Percentiles rank a stretch among this genome's conserved stretches.
Conservation (phyloP, 2,329 filamentous ascomycete genomes). For the Penicillium sp. region DNA sequence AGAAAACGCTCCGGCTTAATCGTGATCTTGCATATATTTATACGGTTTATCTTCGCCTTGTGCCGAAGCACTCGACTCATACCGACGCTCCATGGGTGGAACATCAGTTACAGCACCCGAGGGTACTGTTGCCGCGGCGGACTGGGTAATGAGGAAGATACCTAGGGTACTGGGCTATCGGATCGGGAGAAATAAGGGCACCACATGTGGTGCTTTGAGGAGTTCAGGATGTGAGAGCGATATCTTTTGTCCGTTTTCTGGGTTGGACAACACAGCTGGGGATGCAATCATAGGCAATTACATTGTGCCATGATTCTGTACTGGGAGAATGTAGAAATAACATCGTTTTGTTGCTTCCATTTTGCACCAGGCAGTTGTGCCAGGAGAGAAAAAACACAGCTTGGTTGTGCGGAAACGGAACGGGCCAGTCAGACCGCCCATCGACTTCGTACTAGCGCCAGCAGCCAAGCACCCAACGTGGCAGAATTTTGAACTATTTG, state of each 20-base stretch:
- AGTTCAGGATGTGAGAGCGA: not conserved
- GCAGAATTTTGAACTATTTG: constrained; percentile 29
- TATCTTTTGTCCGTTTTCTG: not conserved
- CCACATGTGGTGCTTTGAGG: not conserved
- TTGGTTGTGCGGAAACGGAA: constrained; percentile 16
- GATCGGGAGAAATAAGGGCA: not conserved
- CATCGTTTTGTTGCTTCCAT: not conserved
- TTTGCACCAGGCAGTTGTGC: not conserved
- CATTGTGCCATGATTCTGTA: not conserved
- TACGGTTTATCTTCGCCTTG: constrained; percentile 74
- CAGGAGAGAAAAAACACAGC: not conserved
- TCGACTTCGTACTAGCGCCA: constrained; percentile 18
- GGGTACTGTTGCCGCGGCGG: constrained; percentile 60
- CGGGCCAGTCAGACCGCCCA: constrained; percentile 26
- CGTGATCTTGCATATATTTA: constrained; percentile 65
- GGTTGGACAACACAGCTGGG: not conserved
- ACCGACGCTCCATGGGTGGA: constrained; percentile 76
- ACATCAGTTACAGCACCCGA: constrained; percentile 63
- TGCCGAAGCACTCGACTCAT: constrained; percentile 64
- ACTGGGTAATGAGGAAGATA: constrained; percentile 14
- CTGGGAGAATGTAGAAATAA: not conserved
- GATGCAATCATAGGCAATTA: not conserved
- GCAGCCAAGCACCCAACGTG: constrained; percentile 25
- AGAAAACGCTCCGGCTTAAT: constrained; percentile 99
- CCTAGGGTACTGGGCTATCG: not conserved